Evolutionary conservation across 1,284 basidiomycete genomes (phyloP).

Genomic region (Meira miltonrushii): DNA sequence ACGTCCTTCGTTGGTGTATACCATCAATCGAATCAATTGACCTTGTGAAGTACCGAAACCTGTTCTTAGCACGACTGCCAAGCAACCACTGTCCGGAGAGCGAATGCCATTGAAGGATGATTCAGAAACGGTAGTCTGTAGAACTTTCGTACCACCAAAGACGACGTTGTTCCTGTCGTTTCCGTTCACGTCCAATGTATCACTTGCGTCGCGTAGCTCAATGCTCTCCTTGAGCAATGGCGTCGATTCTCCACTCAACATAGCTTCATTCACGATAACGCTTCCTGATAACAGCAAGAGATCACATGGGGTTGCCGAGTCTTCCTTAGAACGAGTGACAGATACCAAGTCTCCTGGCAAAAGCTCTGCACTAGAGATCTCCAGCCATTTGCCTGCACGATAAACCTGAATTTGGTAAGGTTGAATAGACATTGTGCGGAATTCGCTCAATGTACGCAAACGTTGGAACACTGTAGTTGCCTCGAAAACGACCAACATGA

Average conservation of each 20-base stretch:
- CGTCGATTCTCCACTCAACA: constrained; percentile 51
- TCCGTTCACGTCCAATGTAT: constrained; percentile 46
- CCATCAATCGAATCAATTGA: constrained; percentile 51
- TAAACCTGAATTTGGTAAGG: constrained; percentile 47
- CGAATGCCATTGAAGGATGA: constrained; percentile 17
- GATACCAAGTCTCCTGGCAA: constrained; percentile 50
- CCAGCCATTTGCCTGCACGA: constrained; percentile 41
- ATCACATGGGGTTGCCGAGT: constrained; percentile 48
- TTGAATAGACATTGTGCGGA: constrained; percentile 52
- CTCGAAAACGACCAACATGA: constrained; percentile 51
- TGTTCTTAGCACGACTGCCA: constrained; percentile 46
- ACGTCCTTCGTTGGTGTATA: constrained; percentile 50
- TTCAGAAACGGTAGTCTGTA: constrained; percentile 47
- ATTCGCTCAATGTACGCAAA: constrained; percentile 49
- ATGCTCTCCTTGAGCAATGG: constrained; percentile 51
- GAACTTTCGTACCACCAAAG: constrained; percentile 51
- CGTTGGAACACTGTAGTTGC: constrained; percentile 51
- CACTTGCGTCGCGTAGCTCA: constrained; percentile 43
- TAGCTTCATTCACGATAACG: constrained; percentile 51
- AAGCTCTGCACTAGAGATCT: constrained; percentile 41
- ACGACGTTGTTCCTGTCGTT: constrained; percentile 49
- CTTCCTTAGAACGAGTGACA: constrained; percentile 48
- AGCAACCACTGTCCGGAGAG: constrained; percentile 46
- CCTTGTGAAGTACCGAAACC: constrained; percentile 52
- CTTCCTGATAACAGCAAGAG: constrained; percentile 41